Evolutionary conservation across 2,329 filamentous ascomycete genomes (phyloP).

Genomic region (Cladobotryum mycophilum): DNA sequence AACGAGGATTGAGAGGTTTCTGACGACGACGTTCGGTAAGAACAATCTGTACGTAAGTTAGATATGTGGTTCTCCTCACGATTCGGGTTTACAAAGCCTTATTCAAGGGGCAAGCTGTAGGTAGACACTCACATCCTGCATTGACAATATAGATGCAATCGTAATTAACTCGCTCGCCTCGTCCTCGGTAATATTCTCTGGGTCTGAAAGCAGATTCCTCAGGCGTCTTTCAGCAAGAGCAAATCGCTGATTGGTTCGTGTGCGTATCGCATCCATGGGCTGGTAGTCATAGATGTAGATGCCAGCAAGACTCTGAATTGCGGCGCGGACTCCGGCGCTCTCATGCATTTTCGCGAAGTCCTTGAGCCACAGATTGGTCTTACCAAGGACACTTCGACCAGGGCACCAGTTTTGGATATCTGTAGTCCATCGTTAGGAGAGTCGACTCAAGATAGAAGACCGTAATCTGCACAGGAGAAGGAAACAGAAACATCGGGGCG

Average conservation of each 20-base stretch:
- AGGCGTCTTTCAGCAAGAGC: conserved; percentile 25
- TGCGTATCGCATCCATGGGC: conserved; percentile 25
- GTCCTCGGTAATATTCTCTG: conserved; percentile 14
- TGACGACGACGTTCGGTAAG: conserved; percentile 31
- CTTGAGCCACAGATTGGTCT: conserved; percentile 34
- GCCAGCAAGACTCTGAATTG: conserved; percentile 35
- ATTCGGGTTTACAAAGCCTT: too few species aligned
- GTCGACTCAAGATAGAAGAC: neutral
- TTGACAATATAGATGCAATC: conserved; percentile 31
- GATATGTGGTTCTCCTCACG: neutral
- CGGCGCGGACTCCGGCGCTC: conserved; percentile 27
- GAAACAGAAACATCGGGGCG: neutral
- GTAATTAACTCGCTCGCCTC: conserved; percentile 30
- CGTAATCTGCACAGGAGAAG: neutral
- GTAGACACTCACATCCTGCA: conserved; percentile 31
- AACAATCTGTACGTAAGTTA: conserved; percentile 23
- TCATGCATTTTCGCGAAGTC: conserved; percentile 35
- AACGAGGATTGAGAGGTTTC: conserved; percentile 28
- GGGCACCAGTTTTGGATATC: conserved; percentile 36
- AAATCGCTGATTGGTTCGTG: conserved; percentile 29
- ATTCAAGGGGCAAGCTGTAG: too few species aligned
- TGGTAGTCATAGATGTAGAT: conserved; percentile 37
- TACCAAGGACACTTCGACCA: conserved; percentile 31
- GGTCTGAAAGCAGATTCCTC: conserved; percentile 21
- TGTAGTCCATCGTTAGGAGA: conserved; percentile 14